Evolutionary conservation across 202 grass and related monocot species (phyloP).

Genomic region (Schoenoplectus tabernaemontani): DNA sequence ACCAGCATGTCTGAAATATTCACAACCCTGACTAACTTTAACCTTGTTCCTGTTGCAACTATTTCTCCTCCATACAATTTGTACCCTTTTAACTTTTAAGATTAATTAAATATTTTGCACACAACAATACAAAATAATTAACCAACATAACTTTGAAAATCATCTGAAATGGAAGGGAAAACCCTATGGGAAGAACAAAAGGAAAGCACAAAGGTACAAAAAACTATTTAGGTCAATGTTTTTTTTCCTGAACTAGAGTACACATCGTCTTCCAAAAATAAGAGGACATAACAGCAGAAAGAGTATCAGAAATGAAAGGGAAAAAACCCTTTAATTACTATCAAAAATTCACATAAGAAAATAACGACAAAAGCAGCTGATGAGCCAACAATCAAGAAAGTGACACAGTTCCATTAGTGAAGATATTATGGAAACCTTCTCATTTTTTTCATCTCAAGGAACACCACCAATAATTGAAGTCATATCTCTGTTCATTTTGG

Average conservation of each 20-base stretch:
- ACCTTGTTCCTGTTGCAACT: no score
- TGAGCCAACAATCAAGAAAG: not conserved
- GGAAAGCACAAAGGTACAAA: not conserved
- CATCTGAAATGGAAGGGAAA: not conserved
- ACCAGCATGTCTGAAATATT: no score
- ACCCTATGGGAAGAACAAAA: not conserved
- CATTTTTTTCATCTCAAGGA: not conserved
- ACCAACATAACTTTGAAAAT: no score
- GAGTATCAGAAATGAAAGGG: not conserved
- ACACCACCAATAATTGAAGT: constrained; percentile 8
- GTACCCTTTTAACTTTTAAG: no score
- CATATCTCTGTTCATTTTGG: constrained; percentile 5
- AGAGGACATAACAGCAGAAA: not conserved
- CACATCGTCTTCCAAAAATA: not conserved
- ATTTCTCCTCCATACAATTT: no score
- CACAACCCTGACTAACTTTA: no score
- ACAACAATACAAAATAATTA: no score
- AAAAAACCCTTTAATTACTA: not conserved
- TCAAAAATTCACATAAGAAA: not conserved
- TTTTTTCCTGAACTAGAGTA: not conserved
- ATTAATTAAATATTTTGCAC: no score
- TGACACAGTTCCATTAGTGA: not conserved
- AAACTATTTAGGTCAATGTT: not conserved
- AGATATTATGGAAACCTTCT: not conserved
- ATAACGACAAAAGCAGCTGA: not conserved